Base-by-base conservation (phyloP, 2,329 filamentous ascomycete genomes). In the Mycogone perniciosa region DNA sequence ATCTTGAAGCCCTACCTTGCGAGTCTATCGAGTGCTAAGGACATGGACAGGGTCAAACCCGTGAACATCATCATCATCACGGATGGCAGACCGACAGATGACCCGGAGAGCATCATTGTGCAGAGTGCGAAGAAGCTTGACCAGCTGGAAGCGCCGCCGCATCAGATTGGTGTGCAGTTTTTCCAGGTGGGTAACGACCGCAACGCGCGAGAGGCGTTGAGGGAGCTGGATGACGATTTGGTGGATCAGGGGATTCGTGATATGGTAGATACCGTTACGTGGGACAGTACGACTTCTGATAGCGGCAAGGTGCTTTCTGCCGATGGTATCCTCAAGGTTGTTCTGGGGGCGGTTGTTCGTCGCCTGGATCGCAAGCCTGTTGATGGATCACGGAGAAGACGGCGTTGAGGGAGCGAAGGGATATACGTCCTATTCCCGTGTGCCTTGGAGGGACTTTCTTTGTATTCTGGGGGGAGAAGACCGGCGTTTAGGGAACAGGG, bases 51-150 rank as follows among this genome's bases (percentile, higher is more conserved):
- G 5, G 75, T 86, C 26, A 91, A 89, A 63, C 89, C 90, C 1
- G 72, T 96, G 44, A 96, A 96, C 63, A 78, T 97, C 65, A 96
- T 97, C 60, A 85, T 95, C 55, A 87, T 97, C 62, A 97, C 93
- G 0, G 92, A 97, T 64, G 93, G 93, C 5, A 81, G 76, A 38
- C 84, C 93, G 1, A 83, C 77, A 1, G 90, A 96, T 64, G 88
- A 95, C 57, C 82, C 86, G 0, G 86, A 91, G 65, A 75, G 74
- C 6, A 75, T 84, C 29, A 82, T 97, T 44, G 72, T 88, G 38
- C 66, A 70, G 4, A 75, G 80, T 1, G 92, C 90, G 0, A 77
- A 76, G 66, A 83, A 81, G 62, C 79, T 97, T 31, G 86, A 93
- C 61, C 68, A 68, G 46, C 66, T 86, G 6, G 76, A 84, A 7